Conservation (phyloP, 2,329 filamentous ascomycete species). For the Emericellopsis atlantica region DNA sequence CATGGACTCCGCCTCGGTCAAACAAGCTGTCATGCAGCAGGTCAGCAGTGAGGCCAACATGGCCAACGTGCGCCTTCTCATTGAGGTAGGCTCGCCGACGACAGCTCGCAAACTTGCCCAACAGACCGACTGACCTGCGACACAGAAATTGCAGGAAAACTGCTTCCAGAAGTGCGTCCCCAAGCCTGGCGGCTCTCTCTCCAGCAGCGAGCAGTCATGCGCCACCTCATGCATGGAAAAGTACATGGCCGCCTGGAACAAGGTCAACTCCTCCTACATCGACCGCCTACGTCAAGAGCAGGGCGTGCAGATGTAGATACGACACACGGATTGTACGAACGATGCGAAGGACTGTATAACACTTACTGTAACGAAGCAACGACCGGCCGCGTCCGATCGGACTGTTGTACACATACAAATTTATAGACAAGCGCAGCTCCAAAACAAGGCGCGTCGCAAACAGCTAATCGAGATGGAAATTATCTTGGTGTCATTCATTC, state of each 20-base stretch:
- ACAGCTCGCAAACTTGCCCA: background rate
- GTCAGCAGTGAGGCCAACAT: constrained; percentile 52
- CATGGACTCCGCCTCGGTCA: constrained; percentile 47
- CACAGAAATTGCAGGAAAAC: constrained; percentile 66
- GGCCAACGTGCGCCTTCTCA: constrained; percentile 56
- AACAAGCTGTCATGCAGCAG: constrained; percentile 52
- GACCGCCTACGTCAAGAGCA: constrained; percentile 48
- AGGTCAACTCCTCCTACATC: constrained; percentile 57
- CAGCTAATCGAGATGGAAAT: background rate
- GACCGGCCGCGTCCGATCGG: too few species aligned
- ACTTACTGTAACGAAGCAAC: too few species aligned
- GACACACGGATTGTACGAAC: background rate
- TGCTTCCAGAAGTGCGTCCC: constrained; percentile 71
- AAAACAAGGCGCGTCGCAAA: background rate
- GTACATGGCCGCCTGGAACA: constrained; percentile 72
- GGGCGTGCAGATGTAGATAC: background rate
- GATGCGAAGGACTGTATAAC: too few species aligned
- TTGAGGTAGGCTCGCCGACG: constrained; percentile 37
- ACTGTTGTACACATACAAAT: too few species aligned
- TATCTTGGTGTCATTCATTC: background rate
- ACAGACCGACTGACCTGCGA: background rate
- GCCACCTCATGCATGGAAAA: constrained; percentile 72
- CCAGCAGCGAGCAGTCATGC: constrained; percentile 56
- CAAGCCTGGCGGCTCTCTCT: constrained; percentile 54
- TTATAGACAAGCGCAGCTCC: too few species aligned